Evolutionary conservation across 2,329 filamentous ascomycete species (phyloP), one percentile per base, ranked within the genome.

Genomic region (Aspergillus carbonarius): DNA sequence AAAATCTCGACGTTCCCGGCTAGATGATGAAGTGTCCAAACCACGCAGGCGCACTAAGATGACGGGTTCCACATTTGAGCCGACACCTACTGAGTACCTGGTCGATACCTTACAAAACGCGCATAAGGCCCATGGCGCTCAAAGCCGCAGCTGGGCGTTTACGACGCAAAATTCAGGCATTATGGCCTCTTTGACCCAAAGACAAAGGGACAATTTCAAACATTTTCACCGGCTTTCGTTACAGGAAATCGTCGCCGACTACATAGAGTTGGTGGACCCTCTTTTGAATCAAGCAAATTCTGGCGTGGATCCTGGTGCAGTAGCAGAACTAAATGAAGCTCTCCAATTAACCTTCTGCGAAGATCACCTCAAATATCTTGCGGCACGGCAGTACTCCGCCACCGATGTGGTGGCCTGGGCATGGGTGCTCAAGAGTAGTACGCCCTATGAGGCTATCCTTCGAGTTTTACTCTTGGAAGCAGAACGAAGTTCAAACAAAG

Each of bases 391-490:
- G 7, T 78, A 76, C 62, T 70, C 69, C 47, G 63, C 68, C 17
- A 61, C 66, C 4, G 78, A 81, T 68, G 73, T 81, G 25, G 70
- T 76, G 57, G 64, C 69, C 17, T 82, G 79, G 79, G 73, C 78
- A 17, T 82, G 79, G 79, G 72, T 82, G 20, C 66, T 82, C 52
- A 75, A 71, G 23, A 73, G 76, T 53, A 60, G 67, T 4, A 69
- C 67, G 18, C 40, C 72, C 4, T 70, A 75, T 37, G 65, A 69
- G 40, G 74, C 78, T n/a, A 68, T 71, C 25, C 61, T 70, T 39
- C 73, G 78, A 27, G 64, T 81, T 18, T 64, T 73, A 48, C 50
- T 64, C 5, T 57, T 76, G 20, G 70, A 74, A 55, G 58, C 65
- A 17, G 63, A 72, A 17, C 56, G 62, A 30, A 61, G 18, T 48